Base-by-base conservation (phyloP, 2,329 filamentous ascomycete genomes). In the Pseudogymnoascus sp. region DNA sequence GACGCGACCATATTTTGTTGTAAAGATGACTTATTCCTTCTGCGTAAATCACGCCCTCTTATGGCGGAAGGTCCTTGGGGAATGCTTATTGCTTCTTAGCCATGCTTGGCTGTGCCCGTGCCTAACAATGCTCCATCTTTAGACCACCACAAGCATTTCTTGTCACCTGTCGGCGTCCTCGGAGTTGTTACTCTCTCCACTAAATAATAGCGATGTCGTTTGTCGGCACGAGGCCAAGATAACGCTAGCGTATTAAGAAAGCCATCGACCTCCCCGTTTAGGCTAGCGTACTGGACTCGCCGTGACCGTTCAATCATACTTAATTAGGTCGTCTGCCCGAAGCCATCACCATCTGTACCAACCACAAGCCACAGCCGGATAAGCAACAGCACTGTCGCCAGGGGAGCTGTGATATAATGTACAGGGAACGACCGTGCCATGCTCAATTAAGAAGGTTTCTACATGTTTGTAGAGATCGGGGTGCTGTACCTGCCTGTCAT, bases 361-460 rank as follows among this genome's bases (percentile, higher is more conserved):
- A 54, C 48, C 48, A 54, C 48, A 54, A 31, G 48, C 48, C n/a
- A 10, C 25, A 54, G 14, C 25, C 25, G 48, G 25, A 54, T 31
- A 31, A 54, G 48, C n/a, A 31, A 31, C 25, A 31, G n/a, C n/a
- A 31, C 8, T 31, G n/a, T 54, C n/a, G 25, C 48, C 48, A 19
- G 48, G 48, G 28, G 45, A 7, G 4, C 16, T 28, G 45, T 8
- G n/a, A 14, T 16, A 19, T 16, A 31, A 31, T 16, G 25, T 16
- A 19, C 25, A 19, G 2, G 25, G 48, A 14, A 31, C n/a, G 25
- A 16, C 48, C 25, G 48, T 54, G 48, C 48, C 25, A 54, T 6
- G 48, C 48, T 54, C 48, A 54, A 54, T 54, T 6, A 54, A 54
- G 48, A 54, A 54, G 48, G 48, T 54, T 54, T 54, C 14, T 31